Evolutionary conservation across 2,329 filamentous ascomycete genomes (phyloP), one percentile per base, ranked within the genome.

Genomic region (Hyphodiscus sp.): DNA sequence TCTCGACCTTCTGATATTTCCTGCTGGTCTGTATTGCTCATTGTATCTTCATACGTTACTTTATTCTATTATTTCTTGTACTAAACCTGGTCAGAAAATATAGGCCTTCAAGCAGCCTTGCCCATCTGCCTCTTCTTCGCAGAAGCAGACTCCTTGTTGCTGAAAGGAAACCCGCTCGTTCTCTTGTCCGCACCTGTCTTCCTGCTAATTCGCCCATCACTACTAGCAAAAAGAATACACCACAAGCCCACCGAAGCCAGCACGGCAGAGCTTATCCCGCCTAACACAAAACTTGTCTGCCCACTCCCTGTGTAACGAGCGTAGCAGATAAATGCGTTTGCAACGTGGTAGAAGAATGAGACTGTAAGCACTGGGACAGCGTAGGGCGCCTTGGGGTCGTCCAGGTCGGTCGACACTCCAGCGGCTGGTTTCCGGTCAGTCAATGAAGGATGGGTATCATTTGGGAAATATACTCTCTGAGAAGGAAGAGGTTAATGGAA

Each of bases 181-280:
- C 83, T 73, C 75, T 86, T 86, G 65, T 87, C 85, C 33, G 79
- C 81, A 0, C 83, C 83, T 1, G 82, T 86, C 69, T 75, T 81
- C 64, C 78, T 76, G 64, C 77, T 82, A 51, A 86, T 80, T 56
- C 74, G 71, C 1, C 81, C 80, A 61, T 74, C 68, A 44, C 74
- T 77, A 51, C 73, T 80, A 0, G 76, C 70, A 60, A 73, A 74
- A 23, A 73, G 55, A 38, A 71, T 56, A 55, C 69, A 82, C 83
- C 83, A 88, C 23, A 83, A 61, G 3, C 81, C 85, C 18, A 85
- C 63, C 4, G 73, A 71, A 1, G 76, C 78, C 50, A 87, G 66
- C 26, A 67, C 57, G 0, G 73, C 74, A 46, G 75, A 80, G 16
- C 73, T 76, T 1, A 75, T 60, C 51, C 79, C 72, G 0, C 78